These are phyloP conservation scores for Ceratobasidium sp. DNA, from an alignment of 1,284 basidiomycete genomes.

Conservation along the genomic window DNA sequence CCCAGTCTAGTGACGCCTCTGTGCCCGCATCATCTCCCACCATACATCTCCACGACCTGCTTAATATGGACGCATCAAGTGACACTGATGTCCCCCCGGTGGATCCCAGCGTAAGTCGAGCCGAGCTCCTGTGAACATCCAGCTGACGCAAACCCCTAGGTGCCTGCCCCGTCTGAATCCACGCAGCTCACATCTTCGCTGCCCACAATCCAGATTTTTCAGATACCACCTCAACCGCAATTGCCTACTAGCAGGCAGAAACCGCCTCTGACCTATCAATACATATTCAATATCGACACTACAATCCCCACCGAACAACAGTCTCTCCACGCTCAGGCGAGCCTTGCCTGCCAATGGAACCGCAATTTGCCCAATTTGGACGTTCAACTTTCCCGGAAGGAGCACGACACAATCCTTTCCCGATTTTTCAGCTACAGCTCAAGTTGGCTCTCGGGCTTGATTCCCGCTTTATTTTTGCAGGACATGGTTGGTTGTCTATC, in stretches of 20 bases:
- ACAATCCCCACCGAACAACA: not conserved
- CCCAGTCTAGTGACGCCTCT: not conserved
- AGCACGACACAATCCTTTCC: constrained; percentile 53
- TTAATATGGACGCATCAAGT: too few species aligned
- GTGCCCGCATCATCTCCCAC: not conserved
- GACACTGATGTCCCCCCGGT: too few species aligned
- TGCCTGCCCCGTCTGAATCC: too few species aligned
- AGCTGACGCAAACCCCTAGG: too few species aligned
- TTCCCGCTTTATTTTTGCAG: constrained; percentile 59
- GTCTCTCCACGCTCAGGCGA: not conserved
- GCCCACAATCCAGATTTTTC: not conserved
- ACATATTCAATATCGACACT: constrained; percentile 21
- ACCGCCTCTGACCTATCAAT: constrained; percentile 22
- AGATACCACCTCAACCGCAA: not conserved
- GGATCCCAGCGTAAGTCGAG: too few species aligned
- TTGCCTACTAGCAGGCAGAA: too few species aligned
- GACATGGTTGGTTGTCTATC: constrained; percentile 55
- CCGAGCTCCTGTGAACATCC: too few species aligned
- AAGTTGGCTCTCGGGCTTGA: constrained; percentile 59
- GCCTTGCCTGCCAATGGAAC: constrained; percentile 16
- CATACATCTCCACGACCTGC: too few species aligned
- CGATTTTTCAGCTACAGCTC: constrained; percentile 66
- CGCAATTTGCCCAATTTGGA: constrained; percentile 6
- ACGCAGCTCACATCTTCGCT: too few species aligned
- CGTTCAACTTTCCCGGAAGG: constrained; percentile 30